Evolutionary conservation across 2,329 filamentous ascomycete genomes (phyloP).

Genomic region (Colletotrichum costaricense): DNA sequence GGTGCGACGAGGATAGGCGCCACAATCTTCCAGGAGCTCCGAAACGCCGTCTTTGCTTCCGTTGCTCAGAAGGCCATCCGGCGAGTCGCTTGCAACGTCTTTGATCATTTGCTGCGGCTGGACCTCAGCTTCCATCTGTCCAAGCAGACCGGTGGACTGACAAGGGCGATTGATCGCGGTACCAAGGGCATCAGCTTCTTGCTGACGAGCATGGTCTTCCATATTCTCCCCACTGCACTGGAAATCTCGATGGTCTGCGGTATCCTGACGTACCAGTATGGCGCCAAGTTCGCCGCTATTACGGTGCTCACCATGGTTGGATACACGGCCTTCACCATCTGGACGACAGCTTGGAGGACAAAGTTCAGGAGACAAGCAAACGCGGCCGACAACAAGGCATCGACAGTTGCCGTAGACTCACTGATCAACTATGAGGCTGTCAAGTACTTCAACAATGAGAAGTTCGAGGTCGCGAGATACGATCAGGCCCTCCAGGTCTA

Average conservation of each 20-base stretch:
- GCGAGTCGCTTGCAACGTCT: conserved; percentile 90
- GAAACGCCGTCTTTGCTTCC: conserved; percentile 96
- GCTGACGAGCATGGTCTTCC: conserved; percentile 97
- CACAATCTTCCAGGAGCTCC: conserved; percentile 89
- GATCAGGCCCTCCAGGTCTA: conserved; percentile 88
- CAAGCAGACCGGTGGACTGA: conserved; percentile 94
- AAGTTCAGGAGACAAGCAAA: conserved; percentile 97
- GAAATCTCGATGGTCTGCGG: conserved; percentile 97
- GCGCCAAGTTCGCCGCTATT: conserved; percentile 89
- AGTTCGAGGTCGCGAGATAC: conserved; percentile 91
- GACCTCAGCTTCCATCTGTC: conserved; percentile 95
- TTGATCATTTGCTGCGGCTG: conserved; percentile 86
- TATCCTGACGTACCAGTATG: conserved; percentile 96
- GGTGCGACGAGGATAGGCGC: conserved; percentile 89
- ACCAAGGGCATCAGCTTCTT: conserved; percentile 99
- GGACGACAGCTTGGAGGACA: conserved; percentile 96
- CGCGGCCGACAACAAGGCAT: conserved; percentile 93
- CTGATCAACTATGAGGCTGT: conserved; percentile 99
- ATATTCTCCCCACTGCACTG: conserved; percentile 91
- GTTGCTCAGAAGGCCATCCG: conserved; percentile 98
- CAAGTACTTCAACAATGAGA: conserved; percentile 99
- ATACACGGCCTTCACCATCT: conserved; percentile 97
- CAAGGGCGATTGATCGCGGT: conserved; percentile 92
- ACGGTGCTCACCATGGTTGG: conserved; percentile 91
- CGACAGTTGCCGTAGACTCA: conserved; percentile 95